These are phyloP conservation scores for Austroboletus olivaceoglutinosus DNA, from an alignment of 1,284 basidiomycete species.

Conservation along the genomic window DNA sequence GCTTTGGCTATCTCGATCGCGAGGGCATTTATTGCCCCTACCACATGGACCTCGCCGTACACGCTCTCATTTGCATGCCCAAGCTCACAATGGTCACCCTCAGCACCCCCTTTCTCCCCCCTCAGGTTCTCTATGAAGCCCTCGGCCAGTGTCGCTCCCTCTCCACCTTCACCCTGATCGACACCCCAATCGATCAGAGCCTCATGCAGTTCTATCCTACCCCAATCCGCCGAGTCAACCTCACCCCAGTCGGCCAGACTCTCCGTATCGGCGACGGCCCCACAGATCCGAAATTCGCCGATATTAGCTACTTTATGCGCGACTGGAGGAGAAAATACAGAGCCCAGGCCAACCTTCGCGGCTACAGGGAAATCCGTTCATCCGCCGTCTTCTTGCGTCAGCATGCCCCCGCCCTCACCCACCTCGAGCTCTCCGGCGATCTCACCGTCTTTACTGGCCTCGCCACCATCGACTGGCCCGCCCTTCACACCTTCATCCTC, in stretches of 20 bases:
- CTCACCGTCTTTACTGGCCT: constrained; percentile 27
- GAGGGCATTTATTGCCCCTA: constrained; percentile 31
- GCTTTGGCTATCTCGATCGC: constrained; percentile 30
- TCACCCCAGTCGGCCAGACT: constrained; percentile 31
- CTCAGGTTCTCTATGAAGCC: constrained; percentile 27
- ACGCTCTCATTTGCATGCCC: constrained; percentile 28
- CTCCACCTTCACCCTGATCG: constrained; percentile 27
- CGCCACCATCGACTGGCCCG: constrained; percentile 32
- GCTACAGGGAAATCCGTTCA: constrained; percentile 30
- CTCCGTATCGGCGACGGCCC: constrained; percentile 33
- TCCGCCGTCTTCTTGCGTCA: constrained; percentile 32
- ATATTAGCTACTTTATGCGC: constrained; percentile 36
- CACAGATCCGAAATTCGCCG: constrained; percentile 33
- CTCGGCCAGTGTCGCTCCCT: constrained; percentile 29
- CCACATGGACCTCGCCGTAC: constrained; percentile 26
- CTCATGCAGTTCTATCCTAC: constrained; percentile 30
- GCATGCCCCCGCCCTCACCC: constrained; percentile 27
- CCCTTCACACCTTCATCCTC: constrained; percentile 25
- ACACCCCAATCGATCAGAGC: constrained; percentile 35
- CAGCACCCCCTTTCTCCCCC: constrained; percentile 32
- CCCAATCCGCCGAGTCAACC: constrained; percentile 25
- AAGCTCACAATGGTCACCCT: constrained; percentile 28
- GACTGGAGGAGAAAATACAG: constrained; percentile 37
- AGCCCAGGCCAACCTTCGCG: constrained; percentile 28
- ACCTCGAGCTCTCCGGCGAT: constrained; percentile 32